Conservation (phyloP, 495 filamentous ascomycete genomes). For the Aspergillus carlsbadensis region DNA sequence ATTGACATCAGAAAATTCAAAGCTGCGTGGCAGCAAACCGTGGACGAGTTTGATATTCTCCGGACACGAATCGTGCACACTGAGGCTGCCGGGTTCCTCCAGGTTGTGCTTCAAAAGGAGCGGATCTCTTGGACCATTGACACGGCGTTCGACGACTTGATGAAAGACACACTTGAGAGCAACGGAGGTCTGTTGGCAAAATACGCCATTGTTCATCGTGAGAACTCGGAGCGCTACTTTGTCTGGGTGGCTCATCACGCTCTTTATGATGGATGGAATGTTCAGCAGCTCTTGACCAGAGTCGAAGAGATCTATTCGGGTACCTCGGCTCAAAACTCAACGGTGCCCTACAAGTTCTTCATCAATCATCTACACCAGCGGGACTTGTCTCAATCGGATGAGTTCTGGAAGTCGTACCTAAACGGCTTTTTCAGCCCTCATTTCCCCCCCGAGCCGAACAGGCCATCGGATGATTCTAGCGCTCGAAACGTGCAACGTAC, state of each 20-base stretch:
- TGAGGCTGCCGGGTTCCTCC: slow-evolving; percentile 43
- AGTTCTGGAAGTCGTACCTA: slow-evolving; percentile 47
- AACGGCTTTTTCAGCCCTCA: slow-evolving; percentile 10
- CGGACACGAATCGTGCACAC: slow-evolving; percentile 57
- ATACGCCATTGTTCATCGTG: slow-evolving; percentile 50
- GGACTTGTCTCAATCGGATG: slow-evolving; percentile 35
- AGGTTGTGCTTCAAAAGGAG: slow-evolving; percentile 54
- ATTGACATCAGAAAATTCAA: slow-evolving; percentile 51
- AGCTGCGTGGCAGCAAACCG: slow-evolving; percentile 51
- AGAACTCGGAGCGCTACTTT: slow-evolving; percentile 40
- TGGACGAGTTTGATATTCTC: slow-evolving; percentile 50
- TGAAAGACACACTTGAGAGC: slow-evolving; percentile 41
- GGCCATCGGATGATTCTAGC: slow-evolving; percentile 24
- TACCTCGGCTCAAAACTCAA: slow-evolving; percentile 9
- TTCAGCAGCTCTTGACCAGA: slow-evolving; percentile 55
- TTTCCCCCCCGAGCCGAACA: slow-evolving; percentile 32
- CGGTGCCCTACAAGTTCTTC: slow-evolving; percentile 39
- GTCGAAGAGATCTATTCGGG: slow-evolving; percentile 49
- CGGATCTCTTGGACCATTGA: slow-evolving; percentile 47
- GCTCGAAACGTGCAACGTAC: slow-evolving; percentile 33
- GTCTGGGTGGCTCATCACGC: slow-evolving; percentile 68
- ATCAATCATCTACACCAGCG: slow-evolving; percentile 39
- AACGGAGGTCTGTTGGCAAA: slow-evolving; percentile 56
- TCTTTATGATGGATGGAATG: slow-evolving; percentile 70
- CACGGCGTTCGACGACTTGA: slow-evolving; percentile 43